Evolutionary conservation across 73 alveolate genomes (phyloP).

Genomic region (Paramecium pentaurelia): DNA sequence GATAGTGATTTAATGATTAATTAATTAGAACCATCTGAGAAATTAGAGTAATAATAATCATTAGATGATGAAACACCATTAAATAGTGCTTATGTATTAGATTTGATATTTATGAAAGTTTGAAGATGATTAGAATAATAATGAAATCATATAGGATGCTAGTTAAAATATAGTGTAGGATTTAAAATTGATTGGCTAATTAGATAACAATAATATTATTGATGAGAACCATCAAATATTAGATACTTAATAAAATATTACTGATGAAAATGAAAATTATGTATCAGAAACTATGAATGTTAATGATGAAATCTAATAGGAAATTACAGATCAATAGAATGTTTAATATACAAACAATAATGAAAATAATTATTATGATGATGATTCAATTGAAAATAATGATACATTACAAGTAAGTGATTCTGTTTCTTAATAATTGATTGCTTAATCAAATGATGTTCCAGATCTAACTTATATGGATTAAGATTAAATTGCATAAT

Average conservation of each 20-base stretch:
- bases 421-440: not conserved
- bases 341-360: not conserved
- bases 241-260: not conserved
- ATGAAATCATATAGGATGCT: not conserved
- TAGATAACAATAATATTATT: not conserved
- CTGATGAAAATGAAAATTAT: not conserved
- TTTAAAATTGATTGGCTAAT: not conserved
- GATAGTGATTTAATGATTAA: constrained; percentile 16
- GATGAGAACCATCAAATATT: not conserved
- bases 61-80: constrained; percentile 30
- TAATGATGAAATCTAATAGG: not conserved
- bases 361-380: not conserved
- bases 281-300: not conserved
- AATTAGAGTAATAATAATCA: not conserved
- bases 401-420: not conserved
- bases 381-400: not conserved
- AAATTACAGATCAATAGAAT: not conserved
- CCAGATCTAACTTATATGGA: not conserved
- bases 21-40: not conserved
- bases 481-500: not conserved
- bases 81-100: constrained; percentile 9
- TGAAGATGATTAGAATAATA: not conserved
- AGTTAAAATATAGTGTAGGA: not conserved
- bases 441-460: not conserved
- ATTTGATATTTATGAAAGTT: not conserved